phyloP scores from a whole-genome alignment of 495 filamentous ascomycete genomes.

The Neurospora tetrasperma region DNA sequence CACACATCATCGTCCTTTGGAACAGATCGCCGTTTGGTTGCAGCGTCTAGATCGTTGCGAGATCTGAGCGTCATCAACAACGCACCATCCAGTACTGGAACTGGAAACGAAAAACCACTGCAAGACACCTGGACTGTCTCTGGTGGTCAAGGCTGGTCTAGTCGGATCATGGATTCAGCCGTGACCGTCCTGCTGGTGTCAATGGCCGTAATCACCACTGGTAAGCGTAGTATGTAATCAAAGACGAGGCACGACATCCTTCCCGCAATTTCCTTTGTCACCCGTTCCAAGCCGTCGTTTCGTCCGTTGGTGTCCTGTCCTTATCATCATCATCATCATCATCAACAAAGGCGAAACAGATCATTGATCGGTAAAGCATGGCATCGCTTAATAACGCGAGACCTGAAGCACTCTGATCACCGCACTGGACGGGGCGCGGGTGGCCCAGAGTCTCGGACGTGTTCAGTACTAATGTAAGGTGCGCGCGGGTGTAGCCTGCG shows the following conservation, averaged over 20 bases:
- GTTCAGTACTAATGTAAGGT: neutral
- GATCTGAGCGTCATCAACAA: neutral
- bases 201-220: neutral
- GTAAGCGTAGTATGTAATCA: neutral
- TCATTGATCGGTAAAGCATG: neutral
- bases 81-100: neutral
- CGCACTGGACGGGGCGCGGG: neutral
- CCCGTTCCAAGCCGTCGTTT: neutral
- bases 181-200: neutral
- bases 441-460: neutral
- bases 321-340: neutral
- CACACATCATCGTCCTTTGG: neutral
- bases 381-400: neutral
- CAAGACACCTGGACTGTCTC: neutral
- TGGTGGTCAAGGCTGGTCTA: neutral
- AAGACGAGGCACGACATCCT: neutral
- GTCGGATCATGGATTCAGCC: neutral
- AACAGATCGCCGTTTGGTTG: neutral
- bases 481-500: neutral
- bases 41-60: neutral
- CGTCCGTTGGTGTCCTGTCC: neutral
- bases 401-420: neutral
- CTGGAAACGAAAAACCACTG: neutral
- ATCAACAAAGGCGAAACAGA: neutral
- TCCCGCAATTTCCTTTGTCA: neutral